Evolutionary conservation across 179 eudicot genomes (phyloP), one percentile per base, ranked within the genome.

Genomic region (Patellifolia procumbens): DNA sequence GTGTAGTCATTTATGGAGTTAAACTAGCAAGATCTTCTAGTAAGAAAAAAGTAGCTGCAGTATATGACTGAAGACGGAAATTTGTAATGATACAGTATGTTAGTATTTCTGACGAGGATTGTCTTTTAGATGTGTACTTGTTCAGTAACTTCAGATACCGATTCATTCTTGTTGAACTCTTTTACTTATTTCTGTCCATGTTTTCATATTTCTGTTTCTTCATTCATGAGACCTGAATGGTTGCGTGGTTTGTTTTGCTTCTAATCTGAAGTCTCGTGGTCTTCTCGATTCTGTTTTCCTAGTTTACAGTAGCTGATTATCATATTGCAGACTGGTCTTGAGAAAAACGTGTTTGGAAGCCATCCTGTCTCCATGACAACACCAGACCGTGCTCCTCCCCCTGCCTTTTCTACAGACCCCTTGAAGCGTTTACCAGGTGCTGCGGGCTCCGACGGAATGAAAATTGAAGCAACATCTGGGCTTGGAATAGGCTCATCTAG

Each of bases 281-380:
- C 34, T 67, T 43, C 52, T 11, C 34, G 70, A 12, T 68, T 16
- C 34, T 64, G 26, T 49, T 31, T 49, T 20, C 28, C 39, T 31
- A 49, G 58, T 43, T 24, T 43, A 20, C 29, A 46, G 8, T 73
- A 32, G n/a, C n/a, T 66, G 28, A 66, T 79, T 74, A 26, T 64
- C 37, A 42, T 56, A 34, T 39, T 90, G 88, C 90, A 92, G 97
- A 86, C 88, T 84, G 93, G 96, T 59, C 59, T 88, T 68, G 96
- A 92, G 82, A 92, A 91, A 84, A 89, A 88, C 65, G 83, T 92
- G 46, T 91, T 91, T 73, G 97, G 97, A 48, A 91, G 86, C 64
- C 89, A 91, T 83, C 93, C 92, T 48, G 91, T 88, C 70, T 82
- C 91, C 35, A 37, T 78, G 77, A 49, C 79, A 24, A 74, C 74